Evolutionary conservation across 1,284 basidiomycete species (phyloP), one percentile per base, ranked within the genome.

Genomic region (Schizophyllum amplum): DNA sequence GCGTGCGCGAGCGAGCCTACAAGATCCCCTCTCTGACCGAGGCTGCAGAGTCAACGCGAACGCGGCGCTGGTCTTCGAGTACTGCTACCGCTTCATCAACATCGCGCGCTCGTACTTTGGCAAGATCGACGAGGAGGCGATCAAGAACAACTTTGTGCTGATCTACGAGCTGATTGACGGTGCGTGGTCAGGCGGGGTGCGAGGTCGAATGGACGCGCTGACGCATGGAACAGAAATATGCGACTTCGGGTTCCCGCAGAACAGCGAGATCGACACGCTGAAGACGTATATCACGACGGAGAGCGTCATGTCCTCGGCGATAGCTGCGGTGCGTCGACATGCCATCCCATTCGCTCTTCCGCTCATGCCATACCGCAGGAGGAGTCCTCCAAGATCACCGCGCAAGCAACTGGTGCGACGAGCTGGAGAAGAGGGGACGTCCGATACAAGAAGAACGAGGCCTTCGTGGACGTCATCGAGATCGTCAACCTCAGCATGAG

Each of bases 221-320:
- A 49, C 33, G 4, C 24, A 49, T 17, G 27, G 23, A 47, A 1
- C 69, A 97, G 95, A 99, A 74, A 97, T 98, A 69, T 86, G 93
- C 67, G 96, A 99, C 74, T 99, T 98, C 75, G 96, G n/a, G 47
- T 99, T 96, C 73, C 96, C 96, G n/a, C 97, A 99, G 71, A 99
- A 98, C 70, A 96, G 94, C 62, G 96, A 99, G 71, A 94, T 91
- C 51, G 95, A 98, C 70, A 97, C 96, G 4, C 78, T 99, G 51
- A 99, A 99, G 75, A 90, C 92, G 66, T 98, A 98, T 70, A 98
- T 99, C 62, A 98, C 96, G 17, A 98, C 95, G 0, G 96, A 99
- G 72, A 94, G 94, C 61, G 86, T 99, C 56, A 90, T 97, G 63
- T 93, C 92, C 68, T 74, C 87, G 69, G 77, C 87, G 65, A 74